These are phyloP conservation scores for Phytophthora hibernalis DNA, from an alignment of 352 stramenopile species.

Conservation along the genomic window DNA sequence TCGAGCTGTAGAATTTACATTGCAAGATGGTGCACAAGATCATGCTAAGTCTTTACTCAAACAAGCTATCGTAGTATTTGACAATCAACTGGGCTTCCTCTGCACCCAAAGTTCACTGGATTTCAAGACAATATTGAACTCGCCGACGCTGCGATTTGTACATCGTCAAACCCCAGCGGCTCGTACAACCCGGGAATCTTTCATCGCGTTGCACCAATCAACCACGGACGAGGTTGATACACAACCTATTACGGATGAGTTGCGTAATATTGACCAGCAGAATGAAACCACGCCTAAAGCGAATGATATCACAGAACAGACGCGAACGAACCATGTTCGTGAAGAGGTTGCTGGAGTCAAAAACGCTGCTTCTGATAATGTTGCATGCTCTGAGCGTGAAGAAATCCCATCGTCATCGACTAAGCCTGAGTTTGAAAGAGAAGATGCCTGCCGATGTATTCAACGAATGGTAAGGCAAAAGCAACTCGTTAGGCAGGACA, in stretches of 20 bases:
- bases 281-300: background rate
- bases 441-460: constrained; percentile 30
- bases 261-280: background rate
- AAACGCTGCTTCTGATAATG: background rate
- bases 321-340: background rate
- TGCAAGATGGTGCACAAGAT: constrained; percentile 34
- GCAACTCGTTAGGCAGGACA: constrained; percentile 15
- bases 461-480: constrained; percentile 34
- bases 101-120: constrained; percentile 62
- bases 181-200: background rate
- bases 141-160: constrained; percentile 37
- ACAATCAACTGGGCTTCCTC: constrained; percentile 66
- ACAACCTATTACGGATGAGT: background rate
- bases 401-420: background rate
- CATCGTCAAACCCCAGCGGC: constrained; percentile 20
- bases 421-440: constrained; percentile 22
- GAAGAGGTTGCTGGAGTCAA: background rate
- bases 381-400: background rate
- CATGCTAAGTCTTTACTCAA: constrained; percentile 59
- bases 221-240: background rate
- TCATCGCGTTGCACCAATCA: background rate
- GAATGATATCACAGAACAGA: background rate
- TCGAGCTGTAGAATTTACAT: constrained; percentile 59
- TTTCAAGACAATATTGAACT: constrained; percentile 60
- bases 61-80: constrained; percentile 59